A percentile compares a stretch with the other conserved stretches of the same genome.
Evolutionary conservation across 352 stramenopile genomes (phyloP).

Genomic region (Phytophthora capsici): DNA sequence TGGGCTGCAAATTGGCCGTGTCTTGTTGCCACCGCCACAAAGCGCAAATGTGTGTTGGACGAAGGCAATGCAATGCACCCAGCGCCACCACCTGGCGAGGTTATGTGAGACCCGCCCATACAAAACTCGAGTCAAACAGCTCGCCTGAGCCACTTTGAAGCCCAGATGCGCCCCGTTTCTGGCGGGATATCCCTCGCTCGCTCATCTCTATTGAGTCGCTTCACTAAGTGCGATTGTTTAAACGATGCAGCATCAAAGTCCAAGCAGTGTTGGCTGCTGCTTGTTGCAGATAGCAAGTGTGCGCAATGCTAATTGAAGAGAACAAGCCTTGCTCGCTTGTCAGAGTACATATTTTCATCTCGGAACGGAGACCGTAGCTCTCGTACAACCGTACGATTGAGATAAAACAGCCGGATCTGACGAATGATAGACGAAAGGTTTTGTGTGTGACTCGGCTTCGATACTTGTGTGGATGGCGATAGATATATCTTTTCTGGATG

Average conservation of each 20-base stretch:
- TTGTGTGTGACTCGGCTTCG: constrained; percentile 10
- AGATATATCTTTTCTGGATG: too few species aligned
- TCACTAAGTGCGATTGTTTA: constrained; percentile 14
- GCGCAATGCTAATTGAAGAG: neutral
- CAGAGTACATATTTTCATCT: neutral
- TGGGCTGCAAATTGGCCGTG: constrained; percentile 8
- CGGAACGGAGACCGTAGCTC: constrained; percentile 13
- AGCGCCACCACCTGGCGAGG: constrained; percentile 15
- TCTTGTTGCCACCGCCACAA: constrained; percentile 22
- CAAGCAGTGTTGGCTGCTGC: neutral
- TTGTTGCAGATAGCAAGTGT: neutral
- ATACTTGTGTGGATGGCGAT: constrained; percentile 10
- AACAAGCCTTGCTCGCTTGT: too few species aligned
- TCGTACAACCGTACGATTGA: constrained; percentile 14
- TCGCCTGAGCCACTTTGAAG: constrained; percentile 6
- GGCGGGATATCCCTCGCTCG: constrained; percentile 20
- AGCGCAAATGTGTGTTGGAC: constrained; percentile 41
- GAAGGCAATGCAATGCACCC: constrained; percentile 33
- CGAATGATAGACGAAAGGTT: constrained; percentile 1
- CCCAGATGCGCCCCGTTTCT: constrained; percentile 25
- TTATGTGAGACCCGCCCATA: constrained; percentile 32
- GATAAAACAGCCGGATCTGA: constrained; percentile 23
- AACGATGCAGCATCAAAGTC: neutral
- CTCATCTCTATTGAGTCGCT: constrained; percentile 19
- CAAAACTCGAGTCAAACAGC: constrained; percentile 18